Conservation (phyloP, 2,329 filamentous ascomycete species). For the Aspergillus clavatus region DNA sequence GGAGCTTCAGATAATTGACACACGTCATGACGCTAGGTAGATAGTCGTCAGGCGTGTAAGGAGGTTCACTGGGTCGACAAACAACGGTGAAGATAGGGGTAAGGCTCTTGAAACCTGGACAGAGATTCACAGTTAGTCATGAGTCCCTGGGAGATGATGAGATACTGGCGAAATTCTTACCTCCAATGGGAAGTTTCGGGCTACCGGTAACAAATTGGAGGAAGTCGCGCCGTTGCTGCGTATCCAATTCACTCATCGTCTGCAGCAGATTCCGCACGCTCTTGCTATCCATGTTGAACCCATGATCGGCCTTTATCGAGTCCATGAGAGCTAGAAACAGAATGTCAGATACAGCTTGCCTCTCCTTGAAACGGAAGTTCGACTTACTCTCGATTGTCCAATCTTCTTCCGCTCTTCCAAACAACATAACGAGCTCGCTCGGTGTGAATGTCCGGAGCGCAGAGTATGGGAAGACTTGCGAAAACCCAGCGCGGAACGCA, state of each 20-base stretch:
- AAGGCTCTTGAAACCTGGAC: constrained; percentile 83
- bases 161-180: constrained; percentile 53
- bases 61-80: constrained; percentile 95
- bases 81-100: constrained; percentile 99
- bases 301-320: constrained; percentile 97
- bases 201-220: constrained; percentile 97
- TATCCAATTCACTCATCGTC: constrained; percentile 81
- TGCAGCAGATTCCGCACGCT: constrained; percentile 91
- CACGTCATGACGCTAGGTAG: constrained; percentile 99
- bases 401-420: constrained; percentile 88
- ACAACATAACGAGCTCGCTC: constrained; percentile 89
- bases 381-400: constrained; percentile 93
- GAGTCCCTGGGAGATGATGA: neutral
- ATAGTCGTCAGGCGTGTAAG: constrained; percentile 92
- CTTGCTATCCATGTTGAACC: constrained; percentile 96
- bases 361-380: neutral
- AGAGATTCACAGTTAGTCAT: constrained; percentile 4
- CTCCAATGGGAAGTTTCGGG: constrained; percentile 95
- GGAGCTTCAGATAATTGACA: constrained; percentile 97
- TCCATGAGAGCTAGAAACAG: constrained; percentile 73
- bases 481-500: constrained; percentile 86
- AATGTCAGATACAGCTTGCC: constrained; percentile 22
- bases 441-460: constrained; percentile 91
- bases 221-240: constrained; percentile 79
- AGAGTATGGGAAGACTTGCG: constrained; percentile 92